Conservation (phyloP, 352 stramenopile species). For the Albugo laibachii region DNA sequence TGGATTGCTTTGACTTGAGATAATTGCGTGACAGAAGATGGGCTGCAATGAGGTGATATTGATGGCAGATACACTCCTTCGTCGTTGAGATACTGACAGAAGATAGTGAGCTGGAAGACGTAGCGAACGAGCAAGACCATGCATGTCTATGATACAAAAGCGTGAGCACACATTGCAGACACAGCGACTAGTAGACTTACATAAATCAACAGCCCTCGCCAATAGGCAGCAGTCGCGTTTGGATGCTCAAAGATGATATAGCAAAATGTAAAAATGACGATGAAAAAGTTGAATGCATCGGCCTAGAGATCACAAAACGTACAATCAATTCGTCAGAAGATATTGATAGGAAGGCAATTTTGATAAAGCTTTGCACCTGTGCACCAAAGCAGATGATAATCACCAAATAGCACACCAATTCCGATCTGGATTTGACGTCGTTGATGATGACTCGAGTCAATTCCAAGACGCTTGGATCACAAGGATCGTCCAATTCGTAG, state of each 20-base stretch:
- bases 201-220: slow-evolving; percentile 58
- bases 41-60: slow-evolving; percentile 52
- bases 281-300: slow-evolving; percentile 63
- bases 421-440: slow-evolving; percentile 28
- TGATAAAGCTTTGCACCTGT: no score
- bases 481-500: slow-evolving; percentile 65
- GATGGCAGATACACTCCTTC: slow-evolving; percentile 49
- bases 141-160: no score
- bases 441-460: slow-evolving; percentile 20
- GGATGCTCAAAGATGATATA: slow-evolving; percentile 62
- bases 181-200: no score
- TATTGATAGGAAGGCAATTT: no score
- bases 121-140: slow-evolving; percentile 35
- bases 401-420: slow-evolving; percentile 44
- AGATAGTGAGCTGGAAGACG: slow-evolving; percentile 63
- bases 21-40: slow-evolving; percentile 10
- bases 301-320: no score
- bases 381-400: slow-evolving; percentile 51
- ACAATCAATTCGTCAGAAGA: no score
- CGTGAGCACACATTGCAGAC: no score
- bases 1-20: slow-evolving; percentile 48
- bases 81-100: slow-evolving; percentile 43
- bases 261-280: slow-evolving; percentile 40
- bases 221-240: slow-evolving; percentile 29
- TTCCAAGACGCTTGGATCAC: slow-evolving; percentile 34